Evolutionary conservation across 805 yeast species (phyloP).

Genomic region (Lipomyces japonicus): DNA sequence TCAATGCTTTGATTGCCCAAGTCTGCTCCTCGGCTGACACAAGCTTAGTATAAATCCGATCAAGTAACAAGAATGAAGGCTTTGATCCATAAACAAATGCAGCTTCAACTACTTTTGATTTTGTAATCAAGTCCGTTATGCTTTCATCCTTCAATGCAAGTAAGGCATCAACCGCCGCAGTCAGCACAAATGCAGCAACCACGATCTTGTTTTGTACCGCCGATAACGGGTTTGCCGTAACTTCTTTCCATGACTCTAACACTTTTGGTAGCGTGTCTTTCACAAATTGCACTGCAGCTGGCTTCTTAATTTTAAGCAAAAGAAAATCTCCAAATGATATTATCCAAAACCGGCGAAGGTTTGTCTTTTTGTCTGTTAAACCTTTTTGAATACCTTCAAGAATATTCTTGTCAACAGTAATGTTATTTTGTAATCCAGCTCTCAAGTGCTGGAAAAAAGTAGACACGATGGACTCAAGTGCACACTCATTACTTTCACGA

Average conservation of each 20-base stretch:
- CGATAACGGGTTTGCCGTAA: slow-evolving; percentile 51
- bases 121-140: slow-evolving; percentile 25
- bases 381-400: slow-evolving; percentile 50
- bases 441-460: slow-evolving; percentile 50
- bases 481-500: slow-evolving; percentile 73
- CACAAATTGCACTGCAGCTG: slow-evolving; percentile 24
- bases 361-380: slow-evolving; percentile 58
- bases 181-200: slow-evolving; percentile 52
- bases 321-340: slow-evolving; percentile 45
- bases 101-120: slow-evolving; percentile 20
- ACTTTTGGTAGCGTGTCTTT: slow-evolving; percentile 33
- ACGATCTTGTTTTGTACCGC: slow-evolving; percentile 52
- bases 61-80: slow-evolving; percentile 48
- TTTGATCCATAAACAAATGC: slow-evolving; percentile 41
- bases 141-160: slow-evolving; percentile 27
- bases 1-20: slow-evolving; percentile 53
- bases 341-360: slow-evolving; percentile 67
- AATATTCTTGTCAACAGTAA: slow-evolving; percentile 31
- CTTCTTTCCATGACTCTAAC: slow-evolving; percentile 42
- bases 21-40: slow-evolving; percentile 43
- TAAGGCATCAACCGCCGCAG: slow-evolving; percentile 33
- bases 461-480: slow-evolving; percentile 49
- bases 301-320: slow-evolving; percentile 6
- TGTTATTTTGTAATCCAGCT: slow-evolving; percentile 32
- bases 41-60: slow-evolving; percentile 52